Conservation (phyloP, 805 yeast species). For the Metschnikowia koreensis region DNA sequence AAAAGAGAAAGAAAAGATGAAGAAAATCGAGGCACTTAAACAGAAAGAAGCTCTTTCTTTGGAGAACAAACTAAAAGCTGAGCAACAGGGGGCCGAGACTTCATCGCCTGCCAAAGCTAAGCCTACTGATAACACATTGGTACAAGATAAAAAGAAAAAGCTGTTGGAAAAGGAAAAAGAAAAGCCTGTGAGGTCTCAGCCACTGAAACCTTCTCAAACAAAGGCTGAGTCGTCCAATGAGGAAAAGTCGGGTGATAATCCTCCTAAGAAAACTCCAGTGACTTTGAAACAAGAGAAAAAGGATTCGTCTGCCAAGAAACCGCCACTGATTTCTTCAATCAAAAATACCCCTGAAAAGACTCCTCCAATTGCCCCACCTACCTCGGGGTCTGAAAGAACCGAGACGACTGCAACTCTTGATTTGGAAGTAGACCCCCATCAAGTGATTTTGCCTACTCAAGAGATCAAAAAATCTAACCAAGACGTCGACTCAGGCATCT, state of each 20-base stretch:
- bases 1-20: constrained; percentile 51
- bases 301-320: background rate
- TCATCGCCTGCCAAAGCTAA: background rate
- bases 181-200: background rate
- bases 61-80: constrained; percentile 6
- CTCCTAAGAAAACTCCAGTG: background rate
- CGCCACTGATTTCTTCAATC: background rate
- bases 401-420: background rate
- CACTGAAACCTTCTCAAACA: background rate
- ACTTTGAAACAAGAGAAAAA: background rate
- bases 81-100: background rate
- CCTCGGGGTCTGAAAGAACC: background rate
- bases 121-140: background rate
- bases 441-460: background rate
- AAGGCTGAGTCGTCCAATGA: background rate
- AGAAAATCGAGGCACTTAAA: constrained; percentile 34
- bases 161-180: background rate
- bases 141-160: background rate
- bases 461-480: background rate
- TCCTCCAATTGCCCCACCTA: background rate
- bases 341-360: background rate
- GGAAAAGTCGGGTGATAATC: background rate
- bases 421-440: background rate
- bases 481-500: background rate
- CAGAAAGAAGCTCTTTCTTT: constrained; percentile 13